These are phyloP conservation scores for Boechera retrofracta DNA, from an alignment of 345 rosid species.

Conservation along the genomic window DNA sequence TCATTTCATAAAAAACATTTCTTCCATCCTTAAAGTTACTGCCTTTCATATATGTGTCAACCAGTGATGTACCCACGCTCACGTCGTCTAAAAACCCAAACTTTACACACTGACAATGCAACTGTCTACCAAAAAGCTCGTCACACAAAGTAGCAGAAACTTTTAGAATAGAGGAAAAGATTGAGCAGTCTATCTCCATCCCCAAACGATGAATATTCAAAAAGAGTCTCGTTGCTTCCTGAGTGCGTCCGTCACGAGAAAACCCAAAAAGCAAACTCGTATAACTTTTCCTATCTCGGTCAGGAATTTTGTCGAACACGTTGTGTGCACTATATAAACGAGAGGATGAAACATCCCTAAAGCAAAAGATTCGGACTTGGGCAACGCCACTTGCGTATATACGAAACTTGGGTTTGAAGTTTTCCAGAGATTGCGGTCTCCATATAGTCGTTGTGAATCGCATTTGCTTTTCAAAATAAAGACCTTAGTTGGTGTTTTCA, in stretches of 20 bases:
- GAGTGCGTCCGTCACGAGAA: conserved; percentile 61
- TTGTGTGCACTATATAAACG: conserved; percentile 40
- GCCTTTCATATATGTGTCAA: conserved; percentile 77
- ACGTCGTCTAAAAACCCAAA: conserved; percentile 64
- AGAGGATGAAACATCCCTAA: not conserved
- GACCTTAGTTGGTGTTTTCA: not conserved
- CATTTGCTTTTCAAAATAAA: conserved; percentile 29
- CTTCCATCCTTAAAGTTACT: conserved; percentile 59
- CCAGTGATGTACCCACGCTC: conserved; percentile 80
- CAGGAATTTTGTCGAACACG: conserved; percentile 60
- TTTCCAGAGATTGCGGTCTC: conserved; percentile 20
- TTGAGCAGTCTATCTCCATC: conserved; percentile 56
- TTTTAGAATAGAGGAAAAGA: conserved; percentile 69
- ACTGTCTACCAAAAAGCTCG: conserved; percentile 61
- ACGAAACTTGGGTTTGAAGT: not conserved
- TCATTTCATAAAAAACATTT: conserved; percentile 68
- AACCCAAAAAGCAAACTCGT: conserved; percentile 56
- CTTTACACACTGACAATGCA: conserved; percentile 65
- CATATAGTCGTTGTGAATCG: conserved; percentile 8
- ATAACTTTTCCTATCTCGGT: conserved; percentile 31
- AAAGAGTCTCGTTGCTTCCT: conserved; percentile 60
- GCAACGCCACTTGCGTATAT: not conserved
- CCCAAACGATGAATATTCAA: conserved; percentile 57
- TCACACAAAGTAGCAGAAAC: conserved; percentile 63
- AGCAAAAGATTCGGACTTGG: not conserved